phyloP scores from a whole-genome alignment of 139 green algal species.

The Tetratostichococcus sp. region DNA sequence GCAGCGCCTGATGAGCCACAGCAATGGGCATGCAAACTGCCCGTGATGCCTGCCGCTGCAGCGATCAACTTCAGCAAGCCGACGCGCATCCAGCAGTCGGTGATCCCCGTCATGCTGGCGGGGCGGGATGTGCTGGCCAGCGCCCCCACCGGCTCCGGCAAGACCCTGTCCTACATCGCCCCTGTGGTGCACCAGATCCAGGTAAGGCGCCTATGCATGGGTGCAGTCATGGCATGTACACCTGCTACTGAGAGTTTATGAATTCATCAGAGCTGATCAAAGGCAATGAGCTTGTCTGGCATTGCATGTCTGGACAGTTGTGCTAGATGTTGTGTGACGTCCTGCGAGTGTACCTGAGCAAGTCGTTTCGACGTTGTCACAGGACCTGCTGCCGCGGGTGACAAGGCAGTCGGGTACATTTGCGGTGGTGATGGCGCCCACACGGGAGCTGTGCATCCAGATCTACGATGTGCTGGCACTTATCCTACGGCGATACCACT shows the following conservation, averaged over 20 bases:
- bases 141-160: conserved; percentile 79
- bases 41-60: neutral
- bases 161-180: conserved; percentile 88
- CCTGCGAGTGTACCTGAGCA: too few species aligned
- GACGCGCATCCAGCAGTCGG: conserved; percentile 56
- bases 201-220: conserved; percentile 12
- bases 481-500: conserved; percentile 40
- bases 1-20: too few species aligned
- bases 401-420: conserved; percentile 62
- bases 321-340: too few species aligned
- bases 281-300: too few species aligned
- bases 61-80: conserved; percentile 59
- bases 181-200: conserved; percentile 81
- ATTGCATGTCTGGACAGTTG: too few species aligned
- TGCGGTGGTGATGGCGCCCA: conserved; percentile 79
- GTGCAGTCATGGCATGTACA: neutral
- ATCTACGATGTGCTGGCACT: conserved; percentile 43
- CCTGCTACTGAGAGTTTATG: too few species aligned
- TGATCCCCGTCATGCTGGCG: conserved; percentile 51
- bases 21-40: too few species aligned
- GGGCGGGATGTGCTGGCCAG: conserved; percentile 64
- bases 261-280: too few species aligned
- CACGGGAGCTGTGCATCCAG: conserved; percentile 85
- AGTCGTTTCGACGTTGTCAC: too few species aligned
- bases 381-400: conserved; percentile 35